Base-by-base conservation (phyloP, 805 yeast genomes). In the Yarrowia sp. region DNA sequence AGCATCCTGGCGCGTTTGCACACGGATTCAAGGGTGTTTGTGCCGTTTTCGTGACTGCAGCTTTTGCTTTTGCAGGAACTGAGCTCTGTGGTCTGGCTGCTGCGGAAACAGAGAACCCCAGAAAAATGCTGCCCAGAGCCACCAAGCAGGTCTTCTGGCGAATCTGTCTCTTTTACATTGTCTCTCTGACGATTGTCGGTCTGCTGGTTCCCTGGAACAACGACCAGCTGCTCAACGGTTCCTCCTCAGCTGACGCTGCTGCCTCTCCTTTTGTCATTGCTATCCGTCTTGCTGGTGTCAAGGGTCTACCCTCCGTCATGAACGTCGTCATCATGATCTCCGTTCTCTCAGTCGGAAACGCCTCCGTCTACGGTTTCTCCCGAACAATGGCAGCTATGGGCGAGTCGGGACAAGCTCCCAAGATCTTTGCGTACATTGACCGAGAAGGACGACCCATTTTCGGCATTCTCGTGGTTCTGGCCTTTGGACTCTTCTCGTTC, bases 221-320 rank as follows among this genome's bases (percentile, higher is more conserved):
- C 69, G 74, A 77, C 7, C 74, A 84, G 72, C 79, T 86, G 69
- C 74, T 85, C 38, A 82, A 80, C 49, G 81, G 79, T 3, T 81
- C 84, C 46, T 65, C 83, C 81, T 58, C 83, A 81, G 85, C 82
- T 61, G 89, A 85, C 74, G 87, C 86, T 15, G 80, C 85, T 26
- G 87, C 90, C 1, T 87, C 91, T 14, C 92, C 92, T 8, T 86
- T 88, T 73, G 94, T 89, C 64, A 86, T 90, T 78, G 59, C 59
- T 14, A 53, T 53, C 8, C 45, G 59, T 8, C 45, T 53, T 2
- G 59, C 59, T 1, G 59, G 59, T 14, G 45, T 53, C 35, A 53
- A 53, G 35, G 59, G 59, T 8, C 59, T 53, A 5, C 59, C 59
- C 11, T 53, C 59, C 8, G 59, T 53, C 14, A 53, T 53, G 59